phyloP scores from a whole-genome alignment of 1,284 basidiomycete genomes.

The Ganoderma meredithae region DNA sequence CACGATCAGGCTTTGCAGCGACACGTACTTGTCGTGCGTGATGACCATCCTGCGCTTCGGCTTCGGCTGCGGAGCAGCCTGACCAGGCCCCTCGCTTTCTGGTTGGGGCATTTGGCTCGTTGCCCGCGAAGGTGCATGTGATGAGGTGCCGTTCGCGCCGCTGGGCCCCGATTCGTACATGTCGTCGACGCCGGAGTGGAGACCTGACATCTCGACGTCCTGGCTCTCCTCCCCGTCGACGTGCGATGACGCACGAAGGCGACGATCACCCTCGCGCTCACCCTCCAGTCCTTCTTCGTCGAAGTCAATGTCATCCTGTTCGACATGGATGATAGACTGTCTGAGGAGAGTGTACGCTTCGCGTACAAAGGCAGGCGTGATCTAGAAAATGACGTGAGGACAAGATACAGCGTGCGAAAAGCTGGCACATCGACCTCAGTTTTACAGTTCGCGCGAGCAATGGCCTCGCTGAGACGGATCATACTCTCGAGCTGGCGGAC shows the following conservation, averaged over 20 bases:
- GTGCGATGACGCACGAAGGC: conserved; percentile 35
- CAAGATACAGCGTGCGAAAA: background rate
- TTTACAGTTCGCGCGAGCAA: conserved; percentile 96
- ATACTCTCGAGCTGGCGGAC: conserved; percentile 97
- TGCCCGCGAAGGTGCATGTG: conserved; percentile 44
- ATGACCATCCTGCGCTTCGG: conserved; percentile 88
- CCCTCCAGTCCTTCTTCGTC: conserved; percentile 89
- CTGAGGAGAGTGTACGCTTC: conserved; percentile 95
- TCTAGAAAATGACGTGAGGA: conserved; percentile 52
- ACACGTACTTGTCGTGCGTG: conserved; percentile 94
- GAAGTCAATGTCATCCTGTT: conserved; percentile 98
- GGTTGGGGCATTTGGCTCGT: conserved; percentile 40
- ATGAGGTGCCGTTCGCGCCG: conserved; percentile 39
- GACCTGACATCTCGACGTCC: conserved; percentile 72
- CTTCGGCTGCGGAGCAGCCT: conserved; percentile 38
- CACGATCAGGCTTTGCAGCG: conserved; percentile 89
- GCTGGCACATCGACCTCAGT: conserved; percentile 66
- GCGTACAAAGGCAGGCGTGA: conserved; percentile 91
- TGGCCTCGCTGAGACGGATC: conserved; percentile 97
- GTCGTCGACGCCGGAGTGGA: conserved; percentile 65
- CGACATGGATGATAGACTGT: conserved; percentile 99
- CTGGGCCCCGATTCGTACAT: conserved; percentile 50
- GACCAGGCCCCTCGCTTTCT: conserved; percentile 19
- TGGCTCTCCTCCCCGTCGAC: conserved; percentile 55
- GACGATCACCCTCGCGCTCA: conserved; percentile 51